Base-by-base conservation (phyloP, 1,284 basidiomycete species). In the Ustilago trichophora region DNA sequence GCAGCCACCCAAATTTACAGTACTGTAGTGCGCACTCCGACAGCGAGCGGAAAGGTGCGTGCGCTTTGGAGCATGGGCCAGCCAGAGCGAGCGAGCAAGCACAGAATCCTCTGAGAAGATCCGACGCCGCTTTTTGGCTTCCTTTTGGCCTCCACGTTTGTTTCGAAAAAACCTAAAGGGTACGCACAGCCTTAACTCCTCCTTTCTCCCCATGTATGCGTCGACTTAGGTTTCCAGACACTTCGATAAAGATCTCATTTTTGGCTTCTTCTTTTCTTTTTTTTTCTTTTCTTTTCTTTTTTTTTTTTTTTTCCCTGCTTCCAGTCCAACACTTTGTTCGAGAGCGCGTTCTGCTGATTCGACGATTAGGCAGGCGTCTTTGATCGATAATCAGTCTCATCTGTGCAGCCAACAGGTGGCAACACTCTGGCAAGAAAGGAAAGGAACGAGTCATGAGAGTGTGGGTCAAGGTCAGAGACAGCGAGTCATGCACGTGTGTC, bases 231-330 rank as follows among this genome's bases (percentile, higher is more conserved):
- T 26, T 52, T 50, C 48, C 6, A 32, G 33, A 18, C 18, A 35
- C 29, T 63, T 56, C 59, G 48, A 56, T 63, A 40, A 43, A 43
- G 43, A 56, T 55, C 46, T 51, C 43, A 26, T 45, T 12, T 44
- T 47, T 29, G 7, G 8, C 27, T 29, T 8, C 27, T 29, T 8
- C 7, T 43, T 37, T 42, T 13, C 42, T 21, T 32, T 4, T 26
- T 33, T 12, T 42, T 32, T 25, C 26, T 27, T 36, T 26, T 13
- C 16, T 15, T 26, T 29, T 29, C 8, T 44, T 43, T 43, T 35
- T 41, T n/a, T 45, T 18, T 29, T 4, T 24, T 31, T 13, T 41
- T 34, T 29, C 24, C 21, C 29, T 24, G 6, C n/a, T 13, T 25
- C 27, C 24, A 40, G 48, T 40, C 36, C 55, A 44, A 56, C 46